These are phyloP conservation scores for Calvatia gigantea DNA, from an alignment of 768 basidiomycete genomes.

Conservation along the genomic window DNA sequence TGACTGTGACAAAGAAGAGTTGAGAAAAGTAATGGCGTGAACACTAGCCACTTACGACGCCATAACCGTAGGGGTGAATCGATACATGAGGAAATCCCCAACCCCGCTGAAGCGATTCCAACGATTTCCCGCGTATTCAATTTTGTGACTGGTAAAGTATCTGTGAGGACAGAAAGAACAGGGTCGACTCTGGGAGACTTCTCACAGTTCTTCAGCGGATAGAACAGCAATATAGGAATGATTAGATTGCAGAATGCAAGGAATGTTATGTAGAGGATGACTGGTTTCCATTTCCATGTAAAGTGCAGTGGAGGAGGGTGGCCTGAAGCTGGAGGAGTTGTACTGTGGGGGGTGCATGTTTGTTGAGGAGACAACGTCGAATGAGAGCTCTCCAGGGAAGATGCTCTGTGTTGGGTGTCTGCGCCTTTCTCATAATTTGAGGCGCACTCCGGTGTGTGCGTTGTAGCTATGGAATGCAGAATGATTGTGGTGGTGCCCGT, in stretches of 20 bases:
- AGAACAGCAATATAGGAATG: constrained; percentile 26
- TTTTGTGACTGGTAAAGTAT: constrained; percentile 17
- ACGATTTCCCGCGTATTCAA: constrained; percentile 23
- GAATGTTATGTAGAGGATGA: constrained; percentile 22
- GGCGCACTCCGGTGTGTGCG: too few relatives aligned
- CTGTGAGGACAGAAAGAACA: background rate
- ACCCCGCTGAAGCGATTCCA: constrained; percentile 25
- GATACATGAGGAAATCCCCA: constrained; percentile 29
- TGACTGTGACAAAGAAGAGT: constrained; percentile 14
- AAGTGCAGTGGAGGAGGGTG: constrained; percentile 15
- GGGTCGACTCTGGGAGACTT: background rate
- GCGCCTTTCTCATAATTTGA: too few relatives aligned
- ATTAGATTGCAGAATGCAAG: constrained; percentile 25
- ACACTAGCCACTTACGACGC: constrained; percentile 19
- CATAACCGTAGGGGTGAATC: constrained; percentile 27
- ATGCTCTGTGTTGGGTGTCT: too few relatives aligned
- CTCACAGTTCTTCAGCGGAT: constrained; percentile 23
- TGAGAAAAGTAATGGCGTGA: background rate
- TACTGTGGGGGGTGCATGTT: background rate
- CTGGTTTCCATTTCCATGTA: constrained; percentile 16
- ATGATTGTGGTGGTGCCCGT: too few relatives aligned
- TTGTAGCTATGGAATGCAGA: too few relatives aligned
- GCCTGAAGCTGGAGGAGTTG: background rate
- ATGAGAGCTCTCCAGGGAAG: background rate
- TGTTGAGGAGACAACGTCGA: background rate